Conservation (phyloP, 331 rosid species). For the Cydonia oblonga region DNA sequence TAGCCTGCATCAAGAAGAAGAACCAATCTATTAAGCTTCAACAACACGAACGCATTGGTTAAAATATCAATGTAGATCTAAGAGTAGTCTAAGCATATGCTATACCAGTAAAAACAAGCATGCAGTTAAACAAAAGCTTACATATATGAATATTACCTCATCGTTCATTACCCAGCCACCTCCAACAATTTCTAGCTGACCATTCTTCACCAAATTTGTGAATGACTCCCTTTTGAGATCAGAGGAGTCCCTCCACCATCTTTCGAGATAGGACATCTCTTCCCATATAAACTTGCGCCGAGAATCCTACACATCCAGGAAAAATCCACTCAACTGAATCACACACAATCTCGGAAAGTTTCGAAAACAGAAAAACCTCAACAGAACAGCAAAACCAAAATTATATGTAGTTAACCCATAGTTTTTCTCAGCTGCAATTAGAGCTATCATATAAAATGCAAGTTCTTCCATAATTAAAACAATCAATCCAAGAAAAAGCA, state of each 20-base stretch:
- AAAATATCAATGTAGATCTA: background rate
- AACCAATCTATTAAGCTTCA: conserved; percentile 2
- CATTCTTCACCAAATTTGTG: conserved; percentile 51
- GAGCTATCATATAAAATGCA: too few relatives aligned
- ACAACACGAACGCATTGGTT: background rate
- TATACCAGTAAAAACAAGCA: background rate
- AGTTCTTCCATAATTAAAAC: background rate
- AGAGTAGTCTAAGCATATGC: background rate
- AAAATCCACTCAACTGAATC: conserved; percentile 9
- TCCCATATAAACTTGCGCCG: conserved; percentile 98
- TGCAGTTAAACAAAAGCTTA: background rate
- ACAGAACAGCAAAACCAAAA: background rate
- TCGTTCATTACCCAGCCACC: conserved; percentile 99
- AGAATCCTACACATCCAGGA: conserved; percentile 46
- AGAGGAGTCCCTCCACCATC: conserved; percentile 96
- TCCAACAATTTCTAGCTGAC: conserved; percentile 98
- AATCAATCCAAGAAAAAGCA: background rate
- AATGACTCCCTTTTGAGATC: conserved; percentile 52
- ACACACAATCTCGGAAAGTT: background rate
- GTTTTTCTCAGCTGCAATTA: too few relatives aligned
- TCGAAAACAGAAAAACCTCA: background rate
- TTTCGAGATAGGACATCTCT: conserved; percentile 97
- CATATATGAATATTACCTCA: conserved; percentile 48
- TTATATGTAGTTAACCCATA: background rate
- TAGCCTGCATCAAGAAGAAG: conserved; percentile 63